These are phyloP conservation scores for Ogataea ramenticola DNA, from an alignment of 805 yeast genomes.

Conservation along the genomic window DNA sequence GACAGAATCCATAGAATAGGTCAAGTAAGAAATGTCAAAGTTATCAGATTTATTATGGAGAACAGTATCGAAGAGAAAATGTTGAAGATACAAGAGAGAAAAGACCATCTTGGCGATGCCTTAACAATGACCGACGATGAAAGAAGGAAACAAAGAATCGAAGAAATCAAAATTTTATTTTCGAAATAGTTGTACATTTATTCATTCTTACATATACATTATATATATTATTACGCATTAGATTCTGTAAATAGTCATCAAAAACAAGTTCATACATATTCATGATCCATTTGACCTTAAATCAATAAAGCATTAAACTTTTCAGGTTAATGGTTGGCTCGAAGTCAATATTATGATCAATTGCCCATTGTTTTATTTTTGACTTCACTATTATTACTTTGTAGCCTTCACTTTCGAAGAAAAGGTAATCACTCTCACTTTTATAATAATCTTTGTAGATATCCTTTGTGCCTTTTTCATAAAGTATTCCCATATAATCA, in stretches of 20 bases:
- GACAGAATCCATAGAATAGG: constrained; percentile 91
- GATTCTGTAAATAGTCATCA: no score
- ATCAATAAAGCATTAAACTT: constrained; percentile 21
- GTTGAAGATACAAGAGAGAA: constrained; percentile 81
- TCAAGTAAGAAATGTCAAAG: constrained; percentile 64
- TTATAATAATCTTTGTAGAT: constrained; percentile 22
- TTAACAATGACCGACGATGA: constrained; percentile 73
- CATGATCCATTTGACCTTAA: no score
- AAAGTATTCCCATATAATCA: constrained; percentile 44
- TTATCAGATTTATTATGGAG: constrained; percentile 73
- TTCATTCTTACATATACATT: not conserved
- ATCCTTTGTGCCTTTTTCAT: constrained; percentile 18
- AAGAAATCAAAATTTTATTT: constrained; percentile 64
- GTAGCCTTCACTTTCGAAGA: constrained; percentile 17
- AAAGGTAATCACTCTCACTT: constrained; percentile 11
- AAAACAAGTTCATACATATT: no score
- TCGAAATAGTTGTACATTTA: constrained; percentile 19
- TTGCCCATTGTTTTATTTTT: constrained; percentile 22
- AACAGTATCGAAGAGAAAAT: constrained; percentile 83
- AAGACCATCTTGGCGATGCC: constrained; percentile 73
- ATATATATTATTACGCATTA: no score
- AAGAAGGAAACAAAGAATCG: constrained; percentile 59
- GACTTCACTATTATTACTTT: constrained; percentile 16
- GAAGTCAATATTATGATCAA: constrained; percentile 14
- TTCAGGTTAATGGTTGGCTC: constrained; percentile 11